Percentiles rank a stretch among this genome's conserved stretches.
Conservation (phyloP, 169 alveolate species). For the Theileria sp. region DNA sequence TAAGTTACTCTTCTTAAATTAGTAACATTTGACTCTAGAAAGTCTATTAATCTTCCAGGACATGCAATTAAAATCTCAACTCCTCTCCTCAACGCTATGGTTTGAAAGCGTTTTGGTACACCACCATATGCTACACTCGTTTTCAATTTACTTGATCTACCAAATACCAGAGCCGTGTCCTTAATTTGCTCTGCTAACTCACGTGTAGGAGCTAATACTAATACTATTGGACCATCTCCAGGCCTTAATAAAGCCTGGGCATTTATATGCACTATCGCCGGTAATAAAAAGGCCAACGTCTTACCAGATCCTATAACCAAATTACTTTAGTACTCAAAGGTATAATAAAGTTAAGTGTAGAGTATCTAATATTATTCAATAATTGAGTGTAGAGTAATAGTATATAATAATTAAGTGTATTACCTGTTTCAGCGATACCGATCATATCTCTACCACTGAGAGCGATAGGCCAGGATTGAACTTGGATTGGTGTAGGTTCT, state of each 20-base stretch:
- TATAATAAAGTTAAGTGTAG: too few relatives aligned
- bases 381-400: too few relatives aligned
- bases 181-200: conserved; percentile 97
- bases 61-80: conserved; percentile 96
- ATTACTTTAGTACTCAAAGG: too few relatives aligned
- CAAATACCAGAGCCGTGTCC: conserved; percentile 88
- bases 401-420: too few relatives aligned
- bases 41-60: conserved; percentile 94
- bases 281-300: conserved; percentile 94
- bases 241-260: conserved; percentile 84
- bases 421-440: conserved; percentile 95
- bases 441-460: conserved; percentile 93
- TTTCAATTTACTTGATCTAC: conserved; percentile 82
- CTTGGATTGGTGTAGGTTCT: conserved; percentile 94
- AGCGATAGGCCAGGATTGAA: conserved; percentile 95
- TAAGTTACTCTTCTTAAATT: conserved; percentile 93
- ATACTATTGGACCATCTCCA: conserved; percentile 97
- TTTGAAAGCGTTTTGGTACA: conserved; percentile 87
- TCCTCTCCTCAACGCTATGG: conserved; percentile 85
- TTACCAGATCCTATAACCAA: conserved; percentile 97
- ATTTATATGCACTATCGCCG: conserved; percentile 92
- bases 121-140: conserved; percentile 94
- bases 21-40: conserved; percentile 87
- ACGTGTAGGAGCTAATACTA: conserved; percentile 98
- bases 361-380: too few relatives aligned